phyloP scores from a whole-genome alignment of 169 alveolate species.

The Cryptosporidium xiaoi region DNA sequence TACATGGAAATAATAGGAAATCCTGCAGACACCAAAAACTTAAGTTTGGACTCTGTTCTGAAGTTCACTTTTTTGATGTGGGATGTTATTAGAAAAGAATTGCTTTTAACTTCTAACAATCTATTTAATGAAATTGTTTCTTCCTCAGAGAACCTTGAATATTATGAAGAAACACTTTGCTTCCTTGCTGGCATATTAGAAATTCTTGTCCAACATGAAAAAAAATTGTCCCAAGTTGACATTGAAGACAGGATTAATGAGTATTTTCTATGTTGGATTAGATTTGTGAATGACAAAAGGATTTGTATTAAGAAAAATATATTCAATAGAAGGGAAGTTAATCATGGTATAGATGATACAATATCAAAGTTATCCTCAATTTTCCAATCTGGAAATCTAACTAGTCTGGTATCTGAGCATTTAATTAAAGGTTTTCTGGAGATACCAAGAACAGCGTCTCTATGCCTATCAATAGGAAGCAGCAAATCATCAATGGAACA shows the following conservation, averaged over 20 bases:
- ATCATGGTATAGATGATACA: background rate
- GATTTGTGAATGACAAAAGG: background rate
- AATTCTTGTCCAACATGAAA: background rate
- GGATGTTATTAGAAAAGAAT: conserved; percentile 33
- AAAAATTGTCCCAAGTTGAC: background rate
- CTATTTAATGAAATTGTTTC: background rate
- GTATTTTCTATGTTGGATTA: conserved; percentile 50
- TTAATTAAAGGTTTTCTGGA: background rate
- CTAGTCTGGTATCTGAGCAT: background rate
- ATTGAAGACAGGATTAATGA: conserved; percentile 5
- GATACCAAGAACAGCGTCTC: conserved; percentile 35
- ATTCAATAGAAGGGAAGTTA: background rate
- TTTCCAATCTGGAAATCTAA: background rate
- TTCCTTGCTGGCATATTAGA: conserved; percentile 27
- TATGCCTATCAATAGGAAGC: conserved; percentile 40
- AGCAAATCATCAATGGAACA: background rate
- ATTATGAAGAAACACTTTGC: conserved; percentile 40
- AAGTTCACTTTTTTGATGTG: conserved; percentile 18
- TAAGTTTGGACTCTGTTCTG: conserved; percentile 7
- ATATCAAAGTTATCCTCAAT: background rate
- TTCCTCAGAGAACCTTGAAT: background rate
- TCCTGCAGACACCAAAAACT: background rate
- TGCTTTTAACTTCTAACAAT: background rate
- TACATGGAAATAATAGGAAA: conserved; percentile 38
- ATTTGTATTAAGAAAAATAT: background rate